Evolutionary conservation across 495 filamentous ascomycete genomes (phyloP).

Genomic region (Penicillium taxi): DNA sequence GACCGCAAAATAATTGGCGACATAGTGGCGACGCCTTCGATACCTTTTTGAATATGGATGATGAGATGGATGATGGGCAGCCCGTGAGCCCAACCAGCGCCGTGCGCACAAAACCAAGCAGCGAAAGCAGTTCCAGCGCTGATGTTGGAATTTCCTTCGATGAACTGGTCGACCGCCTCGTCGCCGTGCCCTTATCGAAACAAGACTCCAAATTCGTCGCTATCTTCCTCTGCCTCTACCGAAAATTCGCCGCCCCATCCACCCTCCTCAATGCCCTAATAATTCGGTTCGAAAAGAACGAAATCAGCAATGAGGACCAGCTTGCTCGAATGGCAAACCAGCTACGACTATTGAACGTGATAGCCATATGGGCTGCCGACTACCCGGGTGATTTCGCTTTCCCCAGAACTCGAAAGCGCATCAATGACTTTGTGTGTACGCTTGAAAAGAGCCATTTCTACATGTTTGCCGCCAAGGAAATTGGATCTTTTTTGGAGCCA

Average conservation of each 20-base stretch:
- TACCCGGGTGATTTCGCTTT: constrained; percentile 92
- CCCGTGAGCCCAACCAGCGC: constrained; percentile 26
- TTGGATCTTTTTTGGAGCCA: constrained; percentile 56
- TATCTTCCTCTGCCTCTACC: constrained; percentile 88
- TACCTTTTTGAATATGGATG: constrained; percentile 42
- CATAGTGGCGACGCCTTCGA: constrained; percentile 39
- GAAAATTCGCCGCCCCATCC: constrained; percentile 80
- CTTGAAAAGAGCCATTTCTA: constrained; percentile 66
- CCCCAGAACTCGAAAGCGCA: constrained; percentile 58
- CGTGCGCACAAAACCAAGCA: constrained; percentile 27
- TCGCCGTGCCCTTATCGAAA: constrained; percentile 74
- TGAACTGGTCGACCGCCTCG: constrained; percentile 78
- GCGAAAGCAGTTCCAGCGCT: constrained; percentile 25
- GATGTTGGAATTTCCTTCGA: constrained; percentile 68
- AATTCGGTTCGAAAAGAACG: constrained; percentile 60
- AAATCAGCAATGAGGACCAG: constrained; percentile 50
- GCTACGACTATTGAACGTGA: constrained; percentile 69
- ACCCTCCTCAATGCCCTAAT: constrained; percentile 68
- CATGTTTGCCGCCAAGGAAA: constrained; percentile 74
- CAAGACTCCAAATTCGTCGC: constrained; percentile 75
- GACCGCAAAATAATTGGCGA: constrained; percentile 35
- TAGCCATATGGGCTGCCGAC: constrained; percentile 80
- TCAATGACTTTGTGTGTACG: constrained; percentile 62
- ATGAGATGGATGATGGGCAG: constrained; percentile 32
- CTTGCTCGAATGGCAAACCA: constrained; percentile 71